These are phyloP conservation scores for Yamadazyma jaroonii DNA, from an alignment of 1,139 yeast species.

Conservation along the genomic window DNA sequence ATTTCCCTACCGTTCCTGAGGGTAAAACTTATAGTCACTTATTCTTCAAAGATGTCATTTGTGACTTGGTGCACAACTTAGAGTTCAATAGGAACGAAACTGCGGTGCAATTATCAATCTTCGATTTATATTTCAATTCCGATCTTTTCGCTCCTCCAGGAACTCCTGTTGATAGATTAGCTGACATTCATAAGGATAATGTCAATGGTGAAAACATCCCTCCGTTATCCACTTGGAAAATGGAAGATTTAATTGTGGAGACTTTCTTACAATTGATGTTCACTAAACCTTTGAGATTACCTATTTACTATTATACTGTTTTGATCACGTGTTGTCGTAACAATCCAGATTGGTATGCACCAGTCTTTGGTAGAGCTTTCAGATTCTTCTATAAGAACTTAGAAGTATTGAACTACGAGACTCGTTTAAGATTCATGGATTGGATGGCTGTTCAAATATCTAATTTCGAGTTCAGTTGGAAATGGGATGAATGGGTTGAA, in stretches of 20 bases:
- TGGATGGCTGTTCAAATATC: constrained; percentile 95
- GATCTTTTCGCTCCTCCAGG: constrained; percentile 82
- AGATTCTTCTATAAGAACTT: constrained; percentile 75
- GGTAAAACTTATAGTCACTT: constrained; percentile 53
- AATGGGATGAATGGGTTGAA: constrained; percentile 92
- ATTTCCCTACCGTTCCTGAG: constrained; percentile 72
- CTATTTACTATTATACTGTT: constrained; percentile 81
- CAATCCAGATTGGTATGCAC: constrained; percentile 90
- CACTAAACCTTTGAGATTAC: constrained; percentile 66
- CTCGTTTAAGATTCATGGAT: constrained; percentile 70
- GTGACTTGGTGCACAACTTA: constrained; percentile 72
- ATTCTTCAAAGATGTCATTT: constrained; percentile 69
- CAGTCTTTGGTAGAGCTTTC: constrained; percentile 92
- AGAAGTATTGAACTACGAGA: constrained; percentile 70
- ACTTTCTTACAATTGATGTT: constrained; percentile 68
- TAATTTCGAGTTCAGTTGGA: constrained; percentile 95
- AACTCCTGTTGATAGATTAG: constrained; percentile 70
- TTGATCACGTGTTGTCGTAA: constrained; percentile 84
- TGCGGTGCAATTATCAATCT: constrained; percentile 73
- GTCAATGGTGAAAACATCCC: constrained; percentile 42
- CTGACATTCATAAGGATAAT: constrained; percentile 35
- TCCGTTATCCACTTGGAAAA: constrained; percentile 72
- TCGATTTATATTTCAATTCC: constrained; percentile 71
- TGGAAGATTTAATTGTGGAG: constrained; percentile 89
- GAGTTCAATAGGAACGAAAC: constrained; percentile 90